Evolutionary conservation across 2,329 filamentous ascomycete species (phyloP), one percentile per base, ranked within the genome.

Genomic region (Fusarium hostae): DNA sequence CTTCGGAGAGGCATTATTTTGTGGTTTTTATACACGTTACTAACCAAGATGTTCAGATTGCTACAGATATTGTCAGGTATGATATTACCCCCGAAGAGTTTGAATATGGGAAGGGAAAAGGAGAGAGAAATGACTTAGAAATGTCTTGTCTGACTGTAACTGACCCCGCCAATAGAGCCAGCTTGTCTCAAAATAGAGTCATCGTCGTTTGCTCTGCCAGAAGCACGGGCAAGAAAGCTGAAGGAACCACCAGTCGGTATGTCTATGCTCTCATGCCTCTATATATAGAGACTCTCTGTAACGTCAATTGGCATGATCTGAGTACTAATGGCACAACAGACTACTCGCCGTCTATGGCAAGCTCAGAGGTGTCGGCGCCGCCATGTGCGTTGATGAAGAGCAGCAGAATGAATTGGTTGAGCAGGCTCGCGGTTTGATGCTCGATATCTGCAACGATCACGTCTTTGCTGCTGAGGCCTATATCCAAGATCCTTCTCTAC

Each of bases 151-250:
- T 71, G 47, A 75, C 68, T 37, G 44, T 61, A 44, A 64, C 74
- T 74, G 43, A 77, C 68, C 66, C 63, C 59, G 41, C 28, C 63
- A 66, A 74, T 59, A 83, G 82, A 72, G 74, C 82, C 70, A 82
- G 86, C 79, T 82, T 97, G 60, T 84, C 85, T 59, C 84, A 89
- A 63, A 91, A 94, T 79, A 91, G 91, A 81, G 90, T 98, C 72
- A 95, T 94, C 62, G 92, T 99, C 63, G 95, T 99, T 63, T 99
- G 96, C 84, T 99, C 96, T 68, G 96, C 96, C 44, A 88, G 96
- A 80, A 98, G 94, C 83, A 96, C 93, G 66, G 95, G 94, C 70
- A 97, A 95, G 80, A 99, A 99, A 84, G 89, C 91, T 59, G 94
- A 97, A 76, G 96, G 96, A 68, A 99, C 96, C 66, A 99, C 96